Evolutionary conservation across 2,329 filamentous ascomycete species (phyloP).

Genomic region (Delphinella strobiligena): DNA sequence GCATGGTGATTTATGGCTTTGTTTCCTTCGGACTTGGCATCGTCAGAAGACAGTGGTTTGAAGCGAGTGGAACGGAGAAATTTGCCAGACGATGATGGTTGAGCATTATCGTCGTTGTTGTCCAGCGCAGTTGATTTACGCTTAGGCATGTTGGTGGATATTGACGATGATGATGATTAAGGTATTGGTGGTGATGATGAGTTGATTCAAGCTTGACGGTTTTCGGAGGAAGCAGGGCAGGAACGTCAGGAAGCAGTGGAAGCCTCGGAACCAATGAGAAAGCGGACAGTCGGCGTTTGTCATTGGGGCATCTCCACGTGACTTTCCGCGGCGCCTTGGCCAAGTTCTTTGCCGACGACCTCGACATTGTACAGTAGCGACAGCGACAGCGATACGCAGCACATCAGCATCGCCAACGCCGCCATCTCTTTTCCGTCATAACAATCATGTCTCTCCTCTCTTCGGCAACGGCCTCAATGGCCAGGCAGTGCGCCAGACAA

Average conservation of each 20-base stretch:
- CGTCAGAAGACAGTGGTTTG: too few species aligned
- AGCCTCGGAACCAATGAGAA: too few species aligned
- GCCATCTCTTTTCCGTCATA: constrained; percentile 10
- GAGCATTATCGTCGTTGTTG: neutral
- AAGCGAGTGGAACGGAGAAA: too few species aligned
- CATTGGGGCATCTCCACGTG: too few species aligned
- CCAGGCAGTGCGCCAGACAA: constrained; percentile 35
- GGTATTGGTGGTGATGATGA: neutral
- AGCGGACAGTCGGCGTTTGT: too few species aligned
- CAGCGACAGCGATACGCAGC: too few species aligned
- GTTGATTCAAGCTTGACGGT: neutral
- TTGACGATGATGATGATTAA: too few species aligned
- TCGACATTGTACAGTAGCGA: too few species aligned
- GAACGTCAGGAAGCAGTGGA: too few species aligned
- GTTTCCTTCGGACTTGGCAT: too few species aligned
- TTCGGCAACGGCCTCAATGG: constrained; percentile 30
- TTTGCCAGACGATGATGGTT: neutral
- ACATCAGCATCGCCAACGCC: constrained; percentile 2
- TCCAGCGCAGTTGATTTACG: neutral
- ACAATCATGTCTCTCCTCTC: constrained; percentile 38
- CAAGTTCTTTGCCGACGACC: too few species aligned
- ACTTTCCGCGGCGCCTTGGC: neutral
- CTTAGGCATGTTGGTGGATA: neutral
- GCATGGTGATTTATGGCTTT: neutral
- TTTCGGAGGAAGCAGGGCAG: neutral